phyloP scores from a whole-genome alignment of 805 yeast genomes.

The Metschnikowia hibisci region DNA sequence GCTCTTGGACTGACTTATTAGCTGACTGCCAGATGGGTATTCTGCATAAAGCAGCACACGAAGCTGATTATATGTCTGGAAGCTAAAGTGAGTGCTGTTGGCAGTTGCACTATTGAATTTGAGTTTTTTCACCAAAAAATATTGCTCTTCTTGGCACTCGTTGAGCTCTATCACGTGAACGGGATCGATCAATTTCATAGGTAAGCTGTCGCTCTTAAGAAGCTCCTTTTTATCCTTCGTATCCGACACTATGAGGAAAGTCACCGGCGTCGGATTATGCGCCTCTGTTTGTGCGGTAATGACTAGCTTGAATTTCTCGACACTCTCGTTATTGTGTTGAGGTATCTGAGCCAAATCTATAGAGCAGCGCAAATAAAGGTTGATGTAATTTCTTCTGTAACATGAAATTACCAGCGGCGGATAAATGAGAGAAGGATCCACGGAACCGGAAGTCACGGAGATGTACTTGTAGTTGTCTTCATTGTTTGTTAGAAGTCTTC shows the following conservation, averaged over 20 bases:
- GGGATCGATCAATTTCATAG: slow-evolving; percentile 8
- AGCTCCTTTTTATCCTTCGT: slow-evolving; percentile 15
- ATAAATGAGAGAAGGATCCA: slow-evolving; percentile 7
- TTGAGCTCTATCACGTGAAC: slow-evolving; percentile 8
- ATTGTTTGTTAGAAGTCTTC: slow-evolving; percentile 40
- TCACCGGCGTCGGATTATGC: slow-evolving; percentile 11
- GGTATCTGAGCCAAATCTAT: slow-evolving; percentile 2
- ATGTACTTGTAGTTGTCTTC: slow-evolving; percentile 35
- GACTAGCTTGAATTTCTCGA: slow-evolving; percentile 32
- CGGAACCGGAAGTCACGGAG: slow-evolving; percentile 10
- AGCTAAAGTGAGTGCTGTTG: slow-evolving; percentile 44
- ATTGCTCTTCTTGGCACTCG: slow-evolving; percentile 21
- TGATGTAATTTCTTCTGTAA: slow-evolving; percentile 43
- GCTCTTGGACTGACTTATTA: slow-evolving; percentile 10
- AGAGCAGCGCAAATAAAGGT: slow-evolving; percentile 12
- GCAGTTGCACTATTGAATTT: slow-evolving; percentile 53
- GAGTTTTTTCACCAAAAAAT: slow-evolving; percentile 36
- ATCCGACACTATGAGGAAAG: slow-evolving; percentile 20
- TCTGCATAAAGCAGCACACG: slow-evolving; percentile 12
- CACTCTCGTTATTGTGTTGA: slow-evolving; percentile 5
- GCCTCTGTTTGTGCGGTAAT: slow-evolving; percentile 37
- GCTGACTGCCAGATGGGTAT: slow-evolving; percentile 7
- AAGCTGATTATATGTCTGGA: slow-evolving; percentile 42
- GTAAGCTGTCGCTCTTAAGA: slow-evolving; percentile 6
- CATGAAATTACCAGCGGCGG: slow-evolving; percentile 42